phyloP scores from a whole-genome alignment of 2,329 filamentous ascomycete genomes.

The Cadophora malorum region DNA sequence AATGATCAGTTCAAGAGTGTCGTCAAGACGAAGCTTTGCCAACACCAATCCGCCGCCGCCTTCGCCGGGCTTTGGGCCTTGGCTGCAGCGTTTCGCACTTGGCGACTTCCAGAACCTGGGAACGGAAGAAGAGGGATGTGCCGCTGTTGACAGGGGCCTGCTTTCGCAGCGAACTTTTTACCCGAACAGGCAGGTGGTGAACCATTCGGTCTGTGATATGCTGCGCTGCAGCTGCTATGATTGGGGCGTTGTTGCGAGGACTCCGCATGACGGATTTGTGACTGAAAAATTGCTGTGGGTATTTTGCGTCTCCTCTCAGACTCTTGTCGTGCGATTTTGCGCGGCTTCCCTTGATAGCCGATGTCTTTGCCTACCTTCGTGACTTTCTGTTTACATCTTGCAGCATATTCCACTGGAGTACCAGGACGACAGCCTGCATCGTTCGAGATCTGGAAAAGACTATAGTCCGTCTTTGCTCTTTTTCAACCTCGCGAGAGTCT shows the following conservation, averaged over 20 bases:
- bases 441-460: no score
- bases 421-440: no score
- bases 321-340: no score
- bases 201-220: neutral
- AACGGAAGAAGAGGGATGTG: neutral
- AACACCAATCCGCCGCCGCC: conserved; percentile 7
- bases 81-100: conserved; percentile 6
- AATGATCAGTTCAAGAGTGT: neutral
- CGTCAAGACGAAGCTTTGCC: conserved; percentile 18
- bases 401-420: no score
- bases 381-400: no score
- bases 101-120: neutral
- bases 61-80: neutral
- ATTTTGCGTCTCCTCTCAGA: no score
- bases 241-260: neutral
- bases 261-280: neutral
- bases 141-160: neutral
- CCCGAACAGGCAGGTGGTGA: neutral
- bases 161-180: neutral
- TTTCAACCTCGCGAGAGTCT: no score
- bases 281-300: neutral
- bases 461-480: no score
- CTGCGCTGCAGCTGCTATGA: neutral
- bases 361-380: no score
- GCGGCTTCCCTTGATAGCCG: no score